Conservation (phyloP, 257 asterid species). For the Vinca minor region DNA sequence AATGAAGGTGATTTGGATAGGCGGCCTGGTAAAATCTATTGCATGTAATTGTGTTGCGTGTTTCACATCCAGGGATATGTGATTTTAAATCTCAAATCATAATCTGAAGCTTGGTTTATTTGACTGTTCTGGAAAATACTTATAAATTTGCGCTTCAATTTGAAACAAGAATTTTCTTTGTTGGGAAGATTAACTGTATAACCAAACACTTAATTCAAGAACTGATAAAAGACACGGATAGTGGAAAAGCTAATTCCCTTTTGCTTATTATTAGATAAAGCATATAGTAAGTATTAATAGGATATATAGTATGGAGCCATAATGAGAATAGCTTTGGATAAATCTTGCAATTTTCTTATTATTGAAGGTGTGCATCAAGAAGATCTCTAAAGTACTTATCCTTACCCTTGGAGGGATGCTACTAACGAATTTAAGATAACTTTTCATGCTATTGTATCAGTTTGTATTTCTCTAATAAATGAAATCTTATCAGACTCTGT, state of each 20-base stretch:
- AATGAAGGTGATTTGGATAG: not conserved
- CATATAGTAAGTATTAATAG: not conserved
- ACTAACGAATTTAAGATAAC: not conserved
- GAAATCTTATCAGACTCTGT: not conserved
- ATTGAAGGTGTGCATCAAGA: not conserved
- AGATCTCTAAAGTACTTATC: not conserved
- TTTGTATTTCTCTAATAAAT: not conserved
- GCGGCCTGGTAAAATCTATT: not conserved
- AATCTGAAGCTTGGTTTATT: not conserved
- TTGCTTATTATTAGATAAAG: too few relatives aligned
- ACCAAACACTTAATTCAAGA: not conserved
- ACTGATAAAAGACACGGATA: not conserved
- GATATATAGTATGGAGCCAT: too few relatives aligned
- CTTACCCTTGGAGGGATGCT: not conserved
- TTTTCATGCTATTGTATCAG: not conserved
- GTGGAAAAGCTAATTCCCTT: not conserved
- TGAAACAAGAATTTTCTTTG: not conserved
- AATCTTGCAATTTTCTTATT: not conserved
- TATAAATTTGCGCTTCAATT: not conserved
- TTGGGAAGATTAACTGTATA: not conserved
- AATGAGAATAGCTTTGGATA: too few relatives aligned
- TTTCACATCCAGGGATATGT: not conserved
- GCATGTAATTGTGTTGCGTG: not conserved
- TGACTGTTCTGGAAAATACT: not conserved
- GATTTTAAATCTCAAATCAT: not conserved